phyloP scores from a whole-genome alignment of 441 rosid species.

The Manihot esculenta region DNA sequence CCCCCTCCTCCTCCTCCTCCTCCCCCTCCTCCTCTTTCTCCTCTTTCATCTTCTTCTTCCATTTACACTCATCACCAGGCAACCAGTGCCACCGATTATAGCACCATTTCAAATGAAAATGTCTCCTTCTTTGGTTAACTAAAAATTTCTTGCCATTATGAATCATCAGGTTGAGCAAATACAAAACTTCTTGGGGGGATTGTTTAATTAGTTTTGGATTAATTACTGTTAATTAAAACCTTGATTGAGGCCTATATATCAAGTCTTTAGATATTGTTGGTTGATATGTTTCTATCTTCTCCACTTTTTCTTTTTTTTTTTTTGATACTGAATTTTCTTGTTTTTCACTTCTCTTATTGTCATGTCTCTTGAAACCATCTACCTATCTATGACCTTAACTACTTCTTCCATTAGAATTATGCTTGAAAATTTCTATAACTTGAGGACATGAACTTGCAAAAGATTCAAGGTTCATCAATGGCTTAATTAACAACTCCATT shows the following conservation, averaged over 20 bases:
- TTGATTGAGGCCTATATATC: constrained; percentile 13
- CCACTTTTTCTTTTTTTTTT: constrained; percentile 5
- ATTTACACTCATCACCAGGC: constrained; percentile 49
- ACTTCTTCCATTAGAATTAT: not conserved
- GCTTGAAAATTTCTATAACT: not conserved
- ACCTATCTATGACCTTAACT: not conserved
- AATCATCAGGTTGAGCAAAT: constrained; percentile 30
- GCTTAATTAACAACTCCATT: not conserved
- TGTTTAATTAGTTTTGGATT: constrained; percentile 8
- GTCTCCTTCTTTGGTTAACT: constrained; percentile 68
- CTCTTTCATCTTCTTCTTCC: constrained; percentile 62
- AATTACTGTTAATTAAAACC: constrained; percentile 11
- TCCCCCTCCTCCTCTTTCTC: constrained; percentile 34
- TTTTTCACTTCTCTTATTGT: constrained; percentile 18
- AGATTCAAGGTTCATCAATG: not conserved
- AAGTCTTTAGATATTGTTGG: constrained; percentile 25
- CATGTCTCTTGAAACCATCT: not conserved
- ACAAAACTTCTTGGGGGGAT: too few species aligned
- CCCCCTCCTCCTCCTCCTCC: constrained; percentile 37
- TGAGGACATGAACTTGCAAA: not conserved
- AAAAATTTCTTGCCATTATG: constrained; percentile 21
- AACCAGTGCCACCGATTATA: constrained; percentile 42
- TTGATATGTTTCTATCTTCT: constrained; percentile 31
- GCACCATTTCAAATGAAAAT: constrained; percentile 61
- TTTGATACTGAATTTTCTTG: constrained; percentile 19